Evolutionary conservation across 2,329 filamentous ascomycete genomes (phyloP).

Genomic region (Rhynchosporium agropyri): DNA sequence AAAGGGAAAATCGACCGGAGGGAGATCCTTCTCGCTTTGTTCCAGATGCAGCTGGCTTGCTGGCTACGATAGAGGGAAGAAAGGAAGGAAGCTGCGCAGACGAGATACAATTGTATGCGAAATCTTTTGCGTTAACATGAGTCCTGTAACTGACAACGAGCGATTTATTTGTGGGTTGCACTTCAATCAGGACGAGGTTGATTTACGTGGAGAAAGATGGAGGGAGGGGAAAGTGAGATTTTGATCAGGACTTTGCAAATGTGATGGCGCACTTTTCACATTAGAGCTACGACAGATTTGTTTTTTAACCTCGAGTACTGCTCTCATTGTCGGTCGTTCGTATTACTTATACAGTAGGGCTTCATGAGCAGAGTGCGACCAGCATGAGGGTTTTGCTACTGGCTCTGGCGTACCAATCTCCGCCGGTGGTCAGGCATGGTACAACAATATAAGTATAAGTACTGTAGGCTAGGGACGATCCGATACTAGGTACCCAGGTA

Average conservation of each 20-base stretch:
- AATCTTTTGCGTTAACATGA: background rate
- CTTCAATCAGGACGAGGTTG: background rate
- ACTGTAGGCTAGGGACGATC: no score
- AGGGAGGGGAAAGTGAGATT: background rate
- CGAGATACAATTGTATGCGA: background rate
- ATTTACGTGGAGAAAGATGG: background rate
- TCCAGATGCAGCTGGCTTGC: constrained; percentile 19
- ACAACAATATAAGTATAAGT: no score
- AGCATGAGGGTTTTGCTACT: no score
- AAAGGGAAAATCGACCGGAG: background rate
- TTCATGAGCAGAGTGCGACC: no score
- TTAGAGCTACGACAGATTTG: no score
- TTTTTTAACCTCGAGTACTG: background rate
- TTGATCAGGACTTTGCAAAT: constrained; percentile 5
- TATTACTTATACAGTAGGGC: no score
- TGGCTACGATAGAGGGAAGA: background rate
- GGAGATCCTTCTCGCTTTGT: constrained; percentile 24
- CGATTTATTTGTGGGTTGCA: background rate
- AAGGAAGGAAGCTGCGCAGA: constrained; percentile 13
- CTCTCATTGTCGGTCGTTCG: no score
- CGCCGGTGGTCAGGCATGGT: no score
- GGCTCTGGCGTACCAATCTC: no score
- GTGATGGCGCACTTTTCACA: background rate
- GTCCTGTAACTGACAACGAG: constrained; percentile 6
- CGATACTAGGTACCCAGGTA: no score